Percentiles rank a stretch among this genome's conserved stretches.
Conservation (phyloP, 805 yeast genomes). For the Metschnikowia similis region DNA sequence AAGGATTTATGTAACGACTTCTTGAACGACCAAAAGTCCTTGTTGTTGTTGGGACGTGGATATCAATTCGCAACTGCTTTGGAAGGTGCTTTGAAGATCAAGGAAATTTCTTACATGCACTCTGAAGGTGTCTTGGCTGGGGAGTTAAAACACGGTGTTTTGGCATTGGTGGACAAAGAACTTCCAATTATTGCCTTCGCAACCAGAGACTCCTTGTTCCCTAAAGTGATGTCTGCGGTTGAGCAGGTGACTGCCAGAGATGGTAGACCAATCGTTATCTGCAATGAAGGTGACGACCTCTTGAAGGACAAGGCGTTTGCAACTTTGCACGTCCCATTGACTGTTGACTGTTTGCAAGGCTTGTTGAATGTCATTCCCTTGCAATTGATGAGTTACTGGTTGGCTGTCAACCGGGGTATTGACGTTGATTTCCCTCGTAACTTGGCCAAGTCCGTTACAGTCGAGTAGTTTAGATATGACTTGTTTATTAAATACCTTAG, state of each 20-base stretch:
- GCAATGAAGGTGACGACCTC: constrained; percentile 75
- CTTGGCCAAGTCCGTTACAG: constrained; percentile 97
- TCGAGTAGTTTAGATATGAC: constrained; percentile 51
- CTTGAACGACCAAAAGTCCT: constrained; percentile 77
- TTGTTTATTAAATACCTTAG: constrained; percentile 1
- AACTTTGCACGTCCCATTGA: constrained; percentile 84
- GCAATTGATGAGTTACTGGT: constrained; percentile 95
- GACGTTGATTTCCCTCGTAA: constrained; percentile 99
- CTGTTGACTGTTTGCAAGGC: constrained; percentile 98
- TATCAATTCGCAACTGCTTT: constrained; percentile 95
- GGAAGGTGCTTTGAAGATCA: constrained; percentile 97
- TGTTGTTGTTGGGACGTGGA: constrained; percentile 93
- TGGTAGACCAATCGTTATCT: constrained; percentile 91
- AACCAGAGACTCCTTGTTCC: constrained; percentile 92
- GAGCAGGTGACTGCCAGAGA: constrained; percentile 96
- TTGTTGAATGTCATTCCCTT: constrained; percentile 88
- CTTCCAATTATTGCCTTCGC: constrained; percentile 95
- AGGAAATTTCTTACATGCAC: constrained; percentile 98
- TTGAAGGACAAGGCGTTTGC: constrained; percentile 57
- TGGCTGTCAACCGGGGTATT: constrained; percentile 90
- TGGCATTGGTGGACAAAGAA: constrained; percentile 91
- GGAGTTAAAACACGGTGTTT: constrained; percentile 96
- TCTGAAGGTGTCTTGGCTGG: constrained; percentile 99
- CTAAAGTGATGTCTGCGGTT: constrained; percentile 91
- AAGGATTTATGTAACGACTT: constrained; percentile 68